Evolutionary conservation across 2,329 filamentous ascomycete genomes (phyloP).

Genomic region (Alternaria conjuncta): DNA sequence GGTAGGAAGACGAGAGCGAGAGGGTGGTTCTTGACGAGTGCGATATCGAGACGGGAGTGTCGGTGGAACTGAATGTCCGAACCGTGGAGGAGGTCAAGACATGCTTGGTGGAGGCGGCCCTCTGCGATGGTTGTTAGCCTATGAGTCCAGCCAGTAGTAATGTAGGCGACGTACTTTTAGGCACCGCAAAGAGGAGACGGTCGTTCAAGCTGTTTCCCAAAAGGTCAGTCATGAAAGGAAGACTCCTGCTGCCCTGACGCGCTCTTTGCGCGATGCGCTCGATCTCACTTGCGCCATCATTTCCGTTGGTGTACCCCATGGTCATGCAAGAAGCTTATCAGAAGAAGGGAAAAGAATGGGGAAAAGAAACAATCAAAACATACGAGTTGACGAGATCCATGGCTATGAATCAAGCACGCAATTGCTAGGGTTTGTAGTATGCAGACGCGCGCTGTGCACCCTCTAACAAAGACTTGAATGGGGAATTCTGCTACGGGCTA

Average conservation of each 20-base stretch:
- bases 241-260: constrained; percentile 41
- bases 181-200: constrained; percentile 93
- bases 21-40: constrained; percentile 94
- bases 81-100: constrained; percentile 88
- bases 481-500: constrained; percentile 21
- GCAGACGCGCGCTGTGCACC: constrained; percentile 15
- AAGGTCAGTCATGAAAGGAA: constrained; percentile 50
- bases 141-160: neutral
- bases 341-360: constrained; percentile 6
- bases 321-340: constrained; percentile 8
- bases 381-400: constrained; percentile 54
- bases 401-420: constrained; percentile 34
- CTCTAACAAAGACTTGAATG: constrained; percentile 17
- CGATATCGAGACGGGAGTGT: constrained; percentile 94
- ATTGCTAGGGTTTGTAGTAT: constrained; percentile 28
- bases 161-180: constrained; percentile 77
- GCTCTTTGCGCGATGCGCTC: constrained; percentile 29
- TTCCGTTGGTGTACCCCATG: constrained; percentile 30
- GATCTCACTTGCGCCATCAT: constrained; percentile 20
- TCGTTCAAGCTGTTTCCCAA: constrained; percentile 77
- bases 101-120: constrained; percentile 87
- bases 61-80: constrained; percentile 96
- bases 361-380: constrained; percentile 21
- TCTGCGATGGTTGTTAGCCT: constrained; percentile 60
- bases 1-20: constrained; percentile 97